These are phyloP conservation scores for Gonapodya prolifera DNA, from an alignment of 192 early-diverging fungal genomes.

Conservation along the genomic window DNA sequence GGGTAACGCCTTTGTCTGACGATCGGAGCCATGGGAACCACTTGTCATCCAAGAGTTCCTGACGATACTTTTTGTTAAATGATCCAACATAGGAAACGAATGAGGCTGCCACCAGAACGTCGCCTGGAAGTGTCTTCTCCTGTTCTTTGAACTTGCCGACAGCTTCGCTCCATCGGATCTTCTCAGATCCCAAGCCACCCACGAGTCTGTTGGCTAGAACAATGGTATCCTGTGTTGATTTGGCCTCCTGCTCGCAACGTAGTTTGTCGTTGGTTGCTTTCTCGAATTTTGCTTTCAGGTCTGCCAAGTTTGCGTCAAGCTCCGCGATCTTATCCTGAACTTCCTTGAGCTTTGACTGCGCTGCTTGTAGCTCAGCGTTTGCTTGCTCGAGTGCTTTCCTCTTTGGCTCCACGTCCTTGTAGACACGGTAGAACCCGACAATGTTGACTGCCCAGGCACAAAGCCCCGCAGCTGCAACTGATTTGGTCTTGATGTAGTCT, in stretches of 20 bases:
- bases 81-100: slow-evolving; percentile 55
- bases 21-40: slow-evolving; percentile 38
- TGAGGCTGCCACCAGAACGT: slow-evolving; percentile 43
- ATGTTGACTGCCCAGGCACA: slow-evolving; percentile 54
- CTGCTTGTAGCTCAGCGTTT: slow-evolving; percentile 34
- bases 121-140: slow-evolving; percentile 50
- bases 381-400: slow-evolving; percentile 40
- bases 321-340: slow-evolving; percentile 51
- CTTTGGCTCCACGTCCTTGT: slow-evolving; percentile 53
- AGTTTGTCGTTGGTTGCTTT: slow-evolving; percentile 53
- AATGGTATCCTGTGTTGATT: slow-evolving; percentile 48
- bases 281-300: slow-evolving; percentile 47
- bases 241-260: slow-evolving; percentile 47
- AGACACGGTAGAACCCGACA: slow-evolving; percentile 46
- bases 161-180: slow-evolving; percentile 52
- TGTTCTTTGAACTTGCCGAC: slow-evolving; percentile 52
- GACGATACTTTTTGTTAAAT: slow-evolving; percentile 47
- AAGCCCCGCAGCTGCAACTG: slow-evolving; percentile 49
- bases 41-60: slow-evolving; percentile 39
- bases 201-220: slow-evolving; percentile 49
- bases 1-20: slow-evolving; percentile 23
- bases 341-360: slow-evolving; percentile 37
- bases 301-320: slow-evolving; percentile 42
- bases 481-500: slow-evolving; percentile 50
- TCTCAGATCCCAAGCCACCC: slow-evolving; percentile 50